These are phyloP conservation scores for Lactarius indigo DNA, from an alignment of 768 basidiomycete genomes.

Conservation along the genomic window DNA sequence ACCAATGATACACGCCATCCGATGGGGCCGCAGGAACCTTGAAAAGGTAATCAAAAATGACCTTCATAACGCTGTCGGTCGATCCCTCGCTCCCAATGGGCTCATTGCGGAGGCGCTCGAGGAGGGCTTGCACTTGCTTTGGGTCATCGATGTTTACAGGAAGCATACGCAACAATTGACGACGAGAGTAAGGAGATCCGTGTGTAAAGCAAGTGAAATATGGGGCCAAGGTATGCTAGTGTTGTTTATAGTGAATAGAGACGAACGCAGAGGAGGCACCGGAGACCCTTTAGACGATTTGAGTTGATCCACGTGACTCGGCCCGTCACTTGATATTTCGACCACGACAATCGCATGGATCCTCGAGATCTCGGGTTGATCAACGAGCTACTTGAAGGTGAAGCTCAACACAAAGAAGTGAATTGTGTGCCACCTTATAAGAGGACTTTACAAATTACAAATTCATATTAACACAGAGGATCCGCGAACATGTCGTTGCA, in stretches of 20 bases:
- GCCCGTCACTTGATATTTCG: not conserved
- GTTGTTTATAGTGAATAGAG: not conserved
- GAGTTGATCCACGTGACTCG: constrained; percentile 3
- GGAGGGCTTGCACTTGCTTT: constrained; percentile 44
- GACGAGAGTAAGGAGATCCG: not conserved
- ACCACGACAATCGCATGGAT: constrained; percentile 14
- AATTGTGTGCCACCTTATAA: not conserved
- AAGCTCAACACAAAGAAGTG: constrained; percentile 24
- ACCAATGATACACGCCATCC: constrained; percentile 61
- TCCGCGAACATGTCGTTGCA: constrained; percentile 70
- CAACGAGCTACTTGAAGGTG: constrained; percentile 22
- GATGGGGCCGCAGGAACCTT: constrained; percentile 35
- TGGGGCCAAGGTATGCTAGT: not conserved
- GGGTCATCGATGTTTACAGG: constrained; percentile 3
- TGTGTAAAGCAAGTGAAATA: not conserved
- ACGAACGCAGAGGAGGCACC: too few species aligned
- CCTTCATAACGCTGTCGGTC: constrained; percentile 46
- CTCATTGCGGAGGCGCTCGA: constrained; percentile 52
- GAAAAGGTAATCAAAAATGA: constrained; percentile 55
- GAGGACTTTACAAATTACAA: not conserved
- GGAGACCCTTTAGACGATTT: not conserved
- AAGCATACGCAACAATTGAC: constrained; percentile 3
- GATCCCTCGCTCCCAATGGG: constrained; percentile 52
- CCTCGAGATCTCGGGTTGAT: constrained; percentile 23
- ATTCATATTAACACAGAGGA: constrained; percentile 49